phyloP scores from a whole-genome alignment of 768 basidiomycete genomes.

The Heimioporus sp. region DNA sequence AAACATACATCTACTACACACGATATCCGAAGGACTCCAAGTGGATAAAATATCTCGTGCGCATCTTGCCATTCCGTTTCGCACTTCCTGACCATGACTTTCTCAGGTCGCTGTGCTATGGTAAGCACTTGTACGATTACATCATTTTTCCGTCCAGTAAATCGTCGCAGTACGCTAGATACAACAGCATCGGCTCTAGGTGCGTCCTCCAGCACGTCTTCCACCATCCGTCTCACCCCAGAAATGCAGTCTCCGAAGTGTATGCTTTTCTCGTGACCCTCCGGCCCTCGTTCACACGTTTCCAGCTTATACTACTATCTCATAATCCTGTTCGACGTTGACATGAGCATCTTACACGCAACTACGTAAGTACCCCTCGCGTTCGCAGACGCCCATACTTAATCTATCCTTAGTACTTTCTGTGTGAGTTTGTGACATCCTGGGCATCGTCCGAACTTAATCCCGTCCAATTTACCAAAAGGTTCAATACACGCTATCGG shows the following conservation, averaged over 20 bases:
- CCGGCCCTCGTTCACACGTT: conserved; percentile 5
- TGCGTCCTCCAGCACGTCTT: conserved; percentile 6
- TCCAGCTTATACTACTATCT: conserved; percentile 29
- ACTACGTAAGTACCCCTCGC: conserved; percentile 17
- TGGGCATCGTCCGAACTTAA: background rate
- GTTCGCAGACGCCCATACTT: background rate
- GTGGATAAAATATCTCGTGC: conserved; percentile 22
- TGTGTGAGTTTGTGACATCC: conserved; percentile 24
- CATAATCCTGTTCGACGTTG: conserved; percentile 23
- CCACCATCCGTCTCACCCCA: conserved; percentile 3
- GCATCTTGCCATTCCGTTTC: background rate
- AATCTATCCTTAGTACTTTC: conserved; percentile 18
- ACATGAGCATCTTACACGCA: conserved; percentile 23
- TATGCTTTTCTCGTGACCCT: conserved; percentile 6
- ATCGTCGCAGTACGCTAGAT: conserved; percentile 16
- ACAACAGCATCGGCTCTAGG: conserved; percentile 25
- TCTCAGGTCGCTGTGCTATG: conserved; percentile 20
- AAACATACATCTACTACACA: conserved; percentile 30
- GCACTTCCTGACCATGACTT: background rate
- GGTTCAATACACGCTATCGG: conserved; percentile 27
- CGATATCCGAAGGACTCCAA: conserved; percentile 20
- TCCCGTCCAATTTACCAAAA: conserved; percentile 2
- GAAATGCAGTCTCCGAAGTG: conserved; percentile 25
- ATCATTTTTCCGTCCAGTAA: background rate
- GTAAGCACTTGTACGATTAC: conserved; percentile 9